phyloP scores from a whole-genome alignment of 2,329 filamentous ascomycete genomes.

The Aaosphaeria arxii region DNA sequence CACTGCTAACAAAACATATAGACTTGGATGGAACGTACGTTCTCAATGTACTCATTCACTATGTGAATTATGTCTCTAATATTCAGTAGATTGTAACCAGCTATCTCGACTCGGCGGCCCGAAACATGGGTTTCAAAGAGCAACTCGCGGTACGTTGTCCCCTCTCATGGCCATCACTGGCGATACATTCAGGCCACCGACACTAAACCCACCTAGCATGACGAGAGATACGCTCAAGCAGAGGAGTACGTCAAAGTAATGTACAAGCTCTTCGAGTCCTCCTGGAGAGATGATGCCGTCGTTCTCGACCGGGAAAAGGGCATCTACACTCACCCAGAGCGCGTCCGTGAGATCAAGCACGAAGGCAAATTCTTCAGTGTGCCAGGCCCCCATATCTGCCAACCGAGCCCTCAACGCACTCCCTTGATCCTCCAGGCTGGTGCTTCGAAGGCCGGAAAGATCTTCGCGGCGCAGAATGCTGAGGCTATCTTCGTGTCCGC shows the following conservation, averaged over 20 bases:
- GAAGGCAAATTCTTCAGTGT: constrained; percentile 62
- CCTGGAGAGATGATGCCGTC: constrained; percentile 66
- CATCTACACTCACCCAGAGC: constrained; percentile 57
- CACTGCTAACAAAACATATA: neutral
- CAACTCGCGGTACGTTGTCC: constrained; percentile 59
- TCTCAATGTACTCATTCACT: neutral
- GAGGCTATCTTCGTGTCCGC: constrained; percentile 70
- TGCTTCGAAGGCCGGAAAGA: constrained; percentile 63
- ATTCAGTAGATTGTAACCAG: constrained; percentile 59
- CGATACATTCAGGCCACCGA: constrained; percentile 37
- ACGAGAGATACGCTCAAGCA: constrained; percentile 65
- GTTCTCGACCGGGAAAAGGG: constrained; percentile 56
- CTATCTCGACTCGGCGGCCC: constrained; percentile 65
- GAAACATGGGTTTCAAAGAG: constrained; percentile 58
- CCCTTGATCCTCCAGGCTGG: constrained; percentile 70
- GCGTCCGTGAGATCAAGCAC: constrained; percentile 66
- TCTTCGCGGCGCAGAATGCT: constrained; percentile 67
- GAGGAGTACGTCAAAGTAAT: constrained; percentile 69
- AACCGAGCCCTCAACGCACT: constrained; percentile 65
- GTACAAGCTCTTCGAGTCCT: constrained; percentile 67
- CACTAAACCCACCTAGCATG: constrained; percentile 52
- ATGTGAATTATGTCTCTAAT: neutral
- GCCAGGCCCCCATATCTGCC: constrained; percentile 64
- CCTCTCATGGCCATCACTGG: constrained; percentile 58
- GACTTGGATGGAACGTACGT: constrained; percentile 11